Conservation (phyloP, 495 filamentous ascomycete genomes). For the Cercophora scortea region DNA sequence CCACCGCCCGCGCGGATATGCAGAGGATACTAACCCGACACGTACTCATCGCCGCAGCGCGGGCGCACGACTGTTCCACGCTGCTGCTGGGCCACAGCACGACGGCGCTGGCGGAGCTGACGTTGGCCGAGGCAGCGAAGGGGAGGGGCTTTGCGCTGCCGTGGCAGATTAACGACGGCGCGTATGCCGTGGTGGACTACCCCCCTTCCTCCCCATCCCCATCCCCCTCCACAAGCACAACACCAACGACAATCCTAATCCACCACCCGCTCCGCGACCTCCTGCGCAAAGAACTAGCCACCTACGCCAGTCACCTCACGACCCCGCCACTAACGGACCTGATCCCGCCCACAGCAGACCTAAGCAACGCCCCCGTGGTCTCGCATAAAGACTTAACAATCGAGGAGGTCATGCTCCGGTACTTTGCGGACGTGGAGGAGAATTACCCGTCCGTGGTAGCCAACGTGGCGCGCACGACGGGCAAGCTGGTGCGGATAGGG, state of each 20-base stretch:
- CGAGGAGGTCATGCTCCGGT: constrained; percentile 81
- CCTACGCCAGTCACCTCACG: constrained; percentile 41
- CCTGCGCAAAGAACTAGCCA: constrained; percentile 66
- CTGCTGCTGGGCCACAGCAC: constrained; percentile 82
- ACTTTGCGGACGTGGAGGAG: constrained; percentile 78
- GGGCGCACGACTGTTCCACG: constrained; percentile 49
- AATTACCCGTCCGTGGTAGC: constrained; percentile 88
- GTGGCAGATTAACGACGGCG: constrained; percentile 71
- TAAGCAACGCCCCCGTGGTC: constrained; percentile 31
- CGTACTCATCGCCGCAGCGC: constrained; percentile 59
- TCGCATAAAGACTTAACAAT: constrained; percentile 75
- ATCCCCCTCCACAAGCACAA: neutral
- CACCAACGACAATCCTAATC: constrained; percentile 3
- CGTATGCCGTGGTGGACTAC: constrained; percentile 48
- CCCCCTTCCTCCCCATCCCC: neutral
- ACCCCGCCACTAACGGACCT: constrained; percentile 19
- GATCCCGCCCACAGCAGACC: neutral
- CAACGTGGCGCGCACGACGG: constrained; percentile 84
- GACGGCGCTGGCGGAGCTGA: constrained; percentile 77
- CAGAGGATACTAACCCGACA: constrained; percentile 58
- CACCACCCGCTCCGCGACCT: constrained; percentile 59
- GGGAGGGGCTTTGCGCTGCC: constrained; percentile 77
- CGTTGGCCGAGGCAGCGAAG: constrained; percentile 81
- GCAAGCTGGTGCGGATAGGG: constrained; percentile 52
- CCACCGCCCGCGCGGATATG: constrained; percentile 72